Evolutionary conservation across 2,329 filamentous ascomycete genomes (phyloP).

Genomic region (Pseudopithomyces maydicus): DNA sequence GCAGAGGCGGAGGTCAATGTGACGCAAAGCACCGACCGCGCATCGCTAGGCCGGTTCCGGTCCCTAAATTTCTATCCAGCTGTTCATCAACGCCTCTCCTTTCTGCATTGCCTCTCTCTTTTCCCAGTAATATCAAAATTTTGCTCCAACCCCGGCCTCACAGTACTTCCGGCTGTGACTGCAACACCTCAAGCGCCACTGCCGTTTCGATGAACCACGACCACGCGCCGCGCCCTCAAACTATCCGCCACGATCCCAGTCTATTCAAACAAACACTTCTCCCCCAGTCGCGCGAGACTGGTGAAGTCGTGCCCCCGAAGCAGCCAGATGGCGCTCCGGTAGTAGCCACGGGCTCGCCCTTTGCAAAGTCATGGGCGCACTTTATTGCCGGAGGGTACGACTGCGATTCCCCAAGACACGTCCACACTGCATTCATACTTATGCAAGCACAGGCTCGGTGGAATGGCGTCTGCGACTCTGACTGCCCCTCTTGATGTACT

Average conservation of each 20-base stretch:
- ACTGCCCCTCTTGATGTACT: constrained; percentile 93
- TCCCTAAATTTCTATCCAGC: constrained; percentile 13
- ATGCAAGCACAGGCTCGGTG: constrained; percentile 68
- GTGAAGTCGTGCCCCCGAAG: constrained; percentile 58
- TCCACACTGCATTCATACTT: constrained; percentile 11
- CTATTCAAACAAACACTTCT: constrained; percentile 34
- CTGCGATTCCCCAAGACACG: constrained; percentile 26
- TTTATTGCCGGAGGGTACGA: constrained; percentile 85
- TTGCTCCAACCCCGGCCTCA: background rate
- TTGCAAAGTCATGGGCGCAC: constrained; percentile 83
- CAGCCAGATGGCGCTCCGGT: constrained; percentile 45
- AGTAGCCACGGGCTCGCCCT: constrained; percentile 49
- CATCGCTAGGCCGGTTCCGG: constrained; percentile 7
- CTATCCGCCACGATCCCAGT: constrained; percentile 30
- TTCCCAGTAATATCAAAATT: background rate
- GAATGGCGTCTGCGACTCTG: constrained; percentile 90
- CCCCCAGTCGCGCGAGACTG: constrained; percentile 65
- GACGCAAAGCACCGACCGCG: constrained; percentile 1
- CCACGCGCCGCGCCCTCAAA: constrained; percentile 36
- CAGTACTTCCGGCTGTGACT: background rate
- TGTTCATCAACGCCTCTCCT: background rate
- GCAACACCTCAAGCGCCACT: background rate
- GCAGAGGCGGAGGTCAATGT: background rate
- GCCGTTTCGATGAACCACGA: constrained; percentile 41
- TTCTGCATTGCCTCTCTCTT: background rate